Conservation (phyloP, 257 asterid genomes). For the Petunia secreta region DNA sequence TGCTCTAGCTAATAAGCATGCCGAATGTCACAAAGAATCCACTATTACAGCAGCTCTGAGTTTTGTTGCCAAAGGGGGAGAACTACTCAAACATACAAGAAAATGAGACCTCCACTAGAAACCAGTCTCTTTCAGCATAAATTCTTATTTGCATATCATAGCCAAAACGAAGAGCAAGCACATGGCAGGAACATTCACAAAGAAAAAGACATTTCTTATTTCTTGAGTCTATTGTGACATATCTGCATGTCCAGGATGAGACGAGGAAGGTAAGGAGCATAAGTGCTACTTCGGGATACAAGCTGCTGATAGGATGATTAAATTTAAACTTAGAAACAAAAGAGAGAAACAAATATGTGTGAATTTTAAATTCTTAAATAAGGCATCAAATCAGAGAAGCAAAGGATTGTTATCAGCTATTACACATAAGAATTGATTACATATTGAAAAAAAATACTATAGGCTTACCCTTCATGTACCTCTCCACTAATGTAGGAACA, state of each 20-base stretch:
- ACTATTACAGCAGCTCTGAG: constrained; percentile 47
- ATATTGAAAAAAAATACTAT: too few relatives aligned
- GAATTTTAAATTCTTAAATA: constrained; percentile 9
- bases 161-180: constrained; percentile 87
- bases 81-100: constrained; percentile 83
- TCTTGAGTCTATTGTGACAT: constrained; percentile 58
- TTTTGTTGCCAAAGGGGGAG: constrained; percentile 70
- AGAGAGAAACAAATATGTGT: constrained; percentile 52
- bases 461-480: too few relatives aligned
- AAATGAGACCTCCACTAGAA: constrained; percentile 96
- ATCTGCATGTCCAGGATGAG: constrained; percentile 79
- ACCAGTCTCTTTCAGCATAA: constrained; percentile 70
- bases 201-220: constrained; percentile 88
- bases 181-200: constrained; percentile 89
- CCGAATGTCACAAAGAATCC: constrained; percentile 51
- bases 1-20: constrained; percentile 50
- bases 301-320: constrained; percentile 72
- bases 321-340: constrained; percentile 74
- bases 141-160: constrained; percentile 72
- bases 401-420: constrained; percentile 20
- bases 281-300: constrained; percentile 78
- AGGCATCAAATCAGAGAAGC: constrained; percentile 2
- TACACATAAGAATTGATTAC: constrained; percentile 18
- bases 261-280: constrained; percentile 49
- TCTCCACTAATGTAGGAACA: too few relatives aligned